Conservation (phyloP, 2,329 filamentous ascomycete genomes). For the Cercospora sojina region DNA sequence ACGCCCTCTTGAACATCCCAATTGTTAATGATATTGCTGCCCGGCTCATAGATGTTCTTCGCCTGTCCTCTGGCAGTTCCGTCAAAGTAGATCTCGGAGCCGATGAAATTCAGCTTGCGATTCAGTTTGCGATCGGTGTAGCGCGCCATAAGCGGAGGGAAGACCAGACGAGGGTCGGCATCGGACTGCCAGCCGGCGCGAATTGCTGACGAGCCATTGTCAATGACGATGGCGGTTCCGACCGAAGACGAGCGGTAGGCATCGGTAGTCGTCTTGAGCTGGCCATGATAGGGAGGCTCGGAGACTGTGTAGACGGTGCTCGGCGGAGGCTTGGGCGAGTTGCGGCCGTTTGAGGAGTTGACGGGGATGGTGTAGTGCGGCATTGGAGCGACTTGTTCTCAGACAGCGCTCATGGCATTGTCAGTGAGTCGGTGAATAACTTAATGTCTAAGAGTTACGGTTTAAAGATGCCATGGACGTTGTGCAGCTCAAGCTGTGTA, state of each 20-base stretch:
- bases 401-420: neutral
- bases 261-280: constrained; percentile 59
- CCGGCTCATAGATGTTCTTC: constrained; percentile 85
- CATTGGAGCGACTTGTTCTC: constrained; percentile 28
- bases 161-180: constrained; percentile 69
- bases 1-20: constrained; percentile 98
- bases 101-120: constrained; percentile 88
- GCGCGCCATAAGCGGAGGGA: constrained; percentile 89
- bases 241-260: constrained; percentile 66
- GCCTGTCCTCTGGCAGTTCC: constrained; percentile 89
- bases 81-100: constrained; percentile 89
- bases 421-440: neutral
- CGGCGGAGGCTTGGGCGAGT: constrained; percentile 56
- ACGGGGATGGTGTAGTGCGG: constrained; percentile 40
- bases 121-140: constrained; percentile 93
- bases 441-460: neutral
- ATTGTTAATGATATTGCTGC: constrained; percentile 88
- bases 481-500: neutral
- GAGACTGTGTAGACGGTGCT: constrained; percentile 53
- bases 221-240: constrained; percentile 83
- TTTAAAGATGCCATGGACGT: neutral
- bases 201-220: constrained; percentile 89
- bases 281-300: constrained; percentile 62
- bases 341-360: constrained; percentile 30
- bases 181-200: constrained; percentile 98